phyloP scores from a whole-genome alignment of 164 flowering plant species.

The Aristolochia fimbriata region DNA sequence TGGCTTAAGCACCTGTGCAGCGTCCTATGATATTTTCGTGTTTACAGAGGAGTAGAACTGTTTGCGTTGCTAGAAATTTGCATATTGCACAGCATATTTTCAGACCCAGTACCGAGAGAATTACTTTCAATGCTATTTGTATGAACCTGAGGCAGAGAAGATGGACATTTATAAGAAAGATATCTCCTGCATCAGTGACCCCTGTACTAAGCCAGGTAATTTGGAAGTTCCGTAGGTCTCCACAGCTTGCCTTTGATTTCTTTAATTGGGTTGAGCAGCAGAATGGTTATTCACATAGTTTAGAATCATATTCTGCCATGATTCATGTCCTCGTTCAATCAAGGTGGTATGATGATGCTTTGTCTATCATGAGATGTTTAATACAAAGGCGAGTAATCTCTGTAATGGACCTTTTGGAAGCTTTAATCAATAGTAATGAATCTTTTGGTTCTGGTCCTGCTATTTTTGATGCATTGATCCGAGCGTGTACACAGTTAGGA shows the following conservation, averaged over 20 bases:
- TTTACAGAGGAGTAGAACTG: constrained; percentile 8
- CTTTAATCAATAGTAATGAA: constrained; percentile 18
- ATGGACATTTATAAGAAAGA: constrained; percentile 29
- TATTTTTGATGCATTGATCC: constrained; percentile 36
- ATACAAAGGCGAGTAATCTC: constrained; percentile 12
- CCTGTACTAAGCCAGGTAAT: constrained; percentile 34
- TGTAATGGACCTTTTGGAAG: constrained; percentile 26
- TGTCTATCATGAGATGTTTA: constrained; percentile 21
- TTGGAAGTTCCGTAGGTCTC: constrained; percentile 30
- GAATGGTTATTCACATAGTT: constrained; percentile 10
- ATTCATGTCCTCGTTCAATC: constrained; percentile 21
- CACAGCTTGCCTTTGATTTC: constrained; percentile 32
- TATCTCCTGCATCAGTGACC: constrained; percentile 19
- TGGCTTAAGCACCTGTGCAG: too few species aligned
- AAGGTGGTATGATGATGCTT: constrained; percentile 24
- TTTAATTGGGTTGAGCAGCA: constrained; percentile 21
- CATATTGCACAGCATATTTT: constrained; percentile 25
- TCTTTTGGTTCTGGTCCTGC: constrained; percentile 11
- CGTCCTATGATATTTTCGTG: not conserved
- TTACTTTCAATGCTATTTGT: constrained; percentile 34
- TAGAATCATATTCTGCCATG: constrained; percentile 21
- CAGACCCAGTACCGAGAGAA: constrained; percentile 23
- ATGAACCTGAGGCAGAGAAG: constrained; percentile 30
- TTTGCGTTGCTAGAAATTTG: constrained; percentile 13
- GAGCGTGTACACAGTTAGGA: constrained; percentile 32